These are phyloP conservation scores for Ochetophila trinervis DNA, from an alignment of 306 rosid genomes.

Conservation along the genomic window DNA sequence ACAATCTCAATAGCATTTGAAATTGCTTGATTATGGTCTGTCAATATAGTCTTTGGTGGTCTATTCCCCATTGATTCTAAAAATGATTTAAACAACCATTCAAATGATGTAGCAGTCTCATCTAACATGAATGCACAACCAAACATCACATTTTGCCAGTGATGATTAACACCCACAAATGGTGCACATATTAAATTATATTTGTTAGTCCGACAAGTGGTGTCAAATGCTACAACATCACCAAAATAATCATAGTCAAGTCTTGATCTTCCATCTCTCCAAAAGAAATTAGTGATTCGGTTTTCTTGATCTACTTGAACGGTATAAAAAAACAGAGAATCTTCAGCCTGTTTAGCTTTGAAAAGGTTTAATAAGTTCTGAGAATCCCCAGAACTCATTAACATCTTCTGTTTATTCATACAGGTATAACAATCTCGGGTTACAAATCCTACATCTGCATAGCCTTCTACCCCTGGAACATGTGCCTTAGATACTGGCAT, in stretches of 20 bases:
- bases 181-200: constrained; percentile 3
- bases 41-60: not conserved
- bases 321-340: not conserved
- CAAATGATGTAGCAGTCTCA: not conserved
- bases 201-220: constrained; percentile 1
- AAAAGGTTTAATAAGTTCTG: not conserved
- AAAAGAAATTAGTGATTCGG: not conserved
- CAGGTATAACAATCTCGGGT: constrained; percentile 7
- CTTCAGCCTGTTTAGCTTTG: not conserved
- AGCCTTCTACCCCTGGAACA: not conserved
- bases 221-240: not conserved
- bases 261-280: not conserved
- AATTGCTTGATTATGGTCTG: constrained; percentile 2
- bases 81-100: not conserved
- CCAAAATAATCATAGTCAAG: not conserved
- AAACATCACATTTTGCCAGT: not conserved
- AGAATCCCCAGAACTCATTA: not conserved
- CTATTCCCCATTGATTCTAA: not conserved
- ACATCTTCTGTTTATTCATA: not conserved
- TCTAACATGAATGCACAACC: not conserved
- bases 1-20: not conserved
- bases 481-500: not conserved
- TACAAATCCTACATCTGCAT: not conserved
- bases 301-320: constrained; percentile 4
- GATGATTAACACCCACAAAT: constrained; percentile 1